A percentile compares a stretch with the other conserved stretches of the same genome.
phyloP scores from a whole-genome alignment of 2,329 filamentous ascomycete species.

The Bipolaris zeicola region DNA sequence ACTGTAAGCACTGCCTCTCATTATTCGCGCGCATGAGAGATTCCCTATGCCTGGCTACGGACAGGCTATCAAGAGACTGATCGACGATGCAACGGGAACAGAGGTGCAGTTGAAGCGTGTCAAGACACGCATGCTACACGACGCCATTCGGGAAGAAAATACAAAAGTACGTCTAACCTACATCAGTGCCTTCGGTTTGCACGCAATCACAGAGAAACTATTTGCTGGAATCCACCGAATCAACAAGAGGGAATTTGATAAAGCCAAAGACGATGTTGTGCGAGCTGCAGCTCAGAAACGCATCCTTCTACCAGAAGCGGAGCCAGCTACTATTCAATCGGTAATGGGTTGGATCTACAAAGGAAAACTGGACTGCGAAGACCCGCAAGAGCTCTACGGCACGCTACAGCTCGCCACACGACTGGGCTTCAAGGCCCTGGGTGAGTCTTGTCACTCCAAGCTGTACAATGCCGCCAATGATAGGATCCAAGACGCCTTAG shows the following conservation, averaged over 20 bases:
- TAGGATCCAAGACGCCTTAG: not conserved
- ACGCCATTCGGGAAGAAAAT: not conserved
- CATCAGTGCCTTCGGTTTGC: not conserved
- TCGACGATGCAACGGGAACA: not conserved
- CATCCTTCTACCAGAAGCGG: not conserved
- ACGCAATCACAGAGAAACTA: not conserved
- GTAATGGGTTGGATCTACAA: not conserved
- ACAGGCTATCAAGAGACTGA: not conserved
- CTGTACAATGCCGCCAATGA: not conserved
- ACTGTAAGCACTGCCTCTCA: not conserved
- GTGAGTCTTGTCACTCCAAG: not conserved
- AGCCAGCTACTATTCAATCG: not conserved
- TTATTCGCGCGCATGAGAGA: not conserved
- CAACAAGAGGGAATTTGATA: constrained; percentile 2
- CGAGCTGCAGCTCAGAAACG: not conserved
- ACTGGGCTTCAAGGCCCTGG: not conserved
- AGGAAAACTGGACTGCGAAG: not conserved
- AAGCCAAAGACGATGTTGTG: not conserved
- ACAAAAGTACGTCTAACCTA: not conserved
- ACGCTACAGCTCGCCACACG: not conserved
- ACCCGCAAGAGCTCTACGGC: not conserved
- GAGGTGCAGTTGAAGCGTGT: not conserved
- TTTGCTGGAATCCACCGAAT: not conserved
- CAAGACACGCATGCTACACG: not conserved
- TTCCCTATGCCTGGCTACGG: not conserved